Percentiles rank a stretch among this genome's conserved stretches.
Conservation (phyloP, 2,329 filamentous ascomycete genomes). For the Pseudopithomyces maydicus region DNA sequence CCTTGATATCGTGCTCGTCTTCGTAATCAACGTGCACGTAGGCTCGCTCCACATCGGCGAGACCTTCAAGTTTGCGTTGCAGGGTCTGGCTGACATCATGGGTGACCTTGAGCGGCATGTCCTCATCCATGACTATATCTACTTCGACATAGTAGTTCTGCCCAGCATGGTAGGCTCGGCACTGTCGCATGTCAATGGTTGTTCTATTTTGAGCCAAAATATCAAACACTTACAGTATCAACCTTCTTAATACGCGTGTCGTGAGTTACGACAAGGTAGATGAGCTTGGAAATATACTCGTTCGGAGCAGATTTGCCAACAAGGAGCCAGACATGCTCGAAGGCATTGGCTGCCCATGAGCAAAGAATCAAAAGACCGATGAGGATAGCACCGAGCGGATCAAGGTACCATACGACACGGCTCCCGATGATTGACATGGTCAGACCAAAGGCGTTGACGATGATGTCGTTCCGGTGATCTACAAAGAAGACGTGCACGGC, state of each 20-base stretch:
- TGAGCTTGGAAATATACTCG: conserved; percentile 61
- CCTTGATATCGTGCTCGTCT: conserved; percentile 44
- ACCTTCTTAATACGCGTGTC: conserved; percentile 61
- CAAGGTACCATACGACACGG: conserved; percentile 63
- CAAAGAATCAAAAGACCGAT: conserved; percentile 66
- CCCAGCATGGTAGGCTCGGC: conserved; percentile 65
- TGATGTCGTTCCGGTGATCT: conserved; percentile 63
- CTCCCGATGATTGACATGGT: conserved; percentile 62
- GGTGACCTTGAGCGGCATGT: conserved; percentile 59
- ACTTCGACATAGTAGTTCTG: conserved; percentile 67
- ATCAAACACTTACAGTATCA: conserved; percentile 53
- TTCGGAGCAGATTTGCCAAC: conserved; percentile 66
- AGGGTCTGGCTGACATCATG: conserved; percentile 66
- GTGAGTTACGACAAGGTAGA: conserved; percentile 62
- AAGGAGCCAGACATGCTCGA: conserved; percentile 66
- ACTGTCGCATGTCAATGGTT: conserved; percentile 36
- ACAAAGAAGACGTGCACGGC: conserved; percentile 63
- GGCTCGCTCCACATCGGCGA: conserved; percentile 49
- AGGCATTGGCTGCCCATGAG: conserved; percentile 65
- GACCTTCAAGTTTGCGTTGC: conserved; percentile 64
- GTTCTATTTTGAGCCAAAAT: background rate
- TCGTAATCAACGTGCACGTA: conserved; percentile 59
- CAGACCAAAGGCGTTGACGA: conserved; percentile 61
- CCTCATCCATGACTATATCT: conserved; percentile 65
- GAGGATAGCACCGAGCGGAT: conserved; percentile 64